phyloP scores from a whole-genome alignment of 2,329 filamentous ascomycete genomes.

The Pseudopyrenochaeta lycopersici region DNA sequence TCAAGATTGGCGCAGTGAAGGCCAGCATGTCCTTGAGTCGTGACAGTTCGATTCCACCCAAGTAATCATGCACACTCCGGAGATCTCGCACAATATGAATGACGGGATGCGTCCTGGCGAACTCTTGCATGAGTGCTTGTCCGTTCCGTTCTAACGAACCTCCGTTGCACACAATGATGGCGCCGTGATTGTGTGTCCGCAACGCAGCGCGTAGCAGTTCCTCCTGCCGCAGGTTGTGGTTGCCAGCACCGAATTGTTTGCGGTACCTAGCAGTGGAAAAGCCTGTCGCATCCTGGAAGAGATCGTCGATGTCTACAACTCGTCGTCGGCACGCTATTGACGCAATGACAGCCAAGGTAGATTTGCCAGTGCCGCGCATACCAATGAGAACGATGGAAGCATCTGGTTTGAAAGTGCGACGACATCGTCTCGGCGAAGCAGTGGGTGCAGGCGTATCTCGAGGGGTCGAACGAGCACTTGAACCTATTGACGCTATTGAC shows the following conservation, averaged over 20 bases:
- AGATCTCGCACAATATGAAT: conserved; percentile 74
- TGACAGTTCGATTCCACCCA: conserved; percentile 62
- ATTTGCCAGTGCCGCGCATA: conserved; percentile 78
- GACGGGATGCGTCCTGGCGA: conserved; percentile 72
- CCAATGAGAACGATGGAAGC: conserved; percentile 78
- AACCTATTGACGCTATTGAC: conserved; percentile 27
- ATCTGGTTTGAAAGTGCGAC: conserved; percentile 63
- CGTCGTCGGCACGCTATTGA: conserved; percentile 74
- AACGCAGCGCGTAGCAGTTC: conserved; percentile 69
- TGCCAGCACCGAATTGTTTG: conserved; percentile 66
- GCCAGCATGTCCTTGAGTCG: conserved; percentile 68
- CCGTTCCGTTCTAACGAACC: conserved; percentile 72
- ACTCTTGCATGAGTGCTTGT: conserved; percentile 68
- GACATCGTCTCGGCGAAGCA: conserved; percentile 24
- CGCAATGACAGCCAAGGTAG: conserved; percentile 77
- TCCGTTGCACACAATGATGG: conserved; percentile 76
- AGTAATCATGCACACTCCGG: conserved; percentile 69
- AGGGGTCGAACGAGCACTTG: conserved; percentile 39
- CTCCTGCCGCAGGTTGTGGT: conserved; percentile 71
- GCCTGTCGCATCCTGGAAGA: conserved; percentile 72
- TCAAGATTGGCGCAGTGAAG: conserved; percentile 66
- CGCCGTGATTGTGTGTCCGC: conserved; percentile 65
- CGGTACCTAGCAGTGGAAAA: conserved; percentile 70
- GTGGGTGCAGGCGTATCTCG: conserved; percentile 36
- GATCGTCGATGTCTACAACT: conserved; percentile 73